phyloP scores from a whole-genome alignment of 1,284 basidiomycete species.

The Sporisorium sorghi region DNA sequence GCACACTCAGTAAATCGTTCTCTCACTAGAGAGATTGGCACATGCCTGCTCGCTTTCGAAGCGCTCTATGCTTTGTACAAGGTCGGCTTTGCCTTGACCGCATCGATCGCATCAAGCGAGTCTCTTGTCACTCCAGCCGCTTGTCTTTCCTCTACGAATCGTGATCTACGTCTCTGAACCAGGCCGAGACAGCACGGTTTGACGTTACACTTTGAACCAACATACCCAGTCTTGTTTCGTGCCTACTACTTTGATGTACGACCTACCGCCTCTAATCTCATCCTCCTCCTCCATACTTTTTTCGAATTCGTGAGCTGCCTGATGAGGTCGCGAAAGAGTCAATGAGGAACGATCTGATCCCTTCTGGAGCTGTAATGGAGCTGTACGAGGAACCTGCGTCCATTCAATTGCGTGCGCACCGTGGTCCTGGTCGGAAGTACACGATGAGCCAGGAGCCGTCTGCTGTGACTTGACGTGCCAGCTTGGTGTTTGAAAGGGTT shows the following conservation, averaged over 20 bases:
- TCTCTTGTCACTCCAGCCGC: no score
- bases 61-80: not conserved
- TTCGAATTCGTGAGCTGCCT: not conserved
- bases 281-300: not conserved
- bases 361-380: no score
- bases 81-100: no score
- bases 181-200: no score
- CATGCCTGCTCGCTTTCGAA: not conserved
- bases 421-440: no score
- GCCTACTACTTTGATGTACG: constrained; percentile 11
- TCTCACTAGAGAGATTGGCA: not conserved
- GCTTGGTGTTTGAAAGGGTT: no score
- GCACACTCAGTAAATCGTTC: constrained; percentile 33
- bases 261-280: constrained; percentile 14
- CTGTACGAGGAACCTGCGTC: no score
- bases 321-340: not conserved
- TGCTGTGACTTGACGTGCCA: no score
- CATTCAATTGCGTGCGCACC: no score
- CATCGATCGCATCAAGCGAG: not conserved
- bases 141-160: not conserved
- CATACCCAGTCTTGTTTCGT: constrained; percentile 25
- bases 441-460: no score
- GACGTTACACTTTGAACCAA: constrained; percentile 1
- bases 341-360: not conserved
- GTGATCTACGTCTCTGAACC: no score